phyloP scores from a whole-genome alignment of 2,329 filamentous ascomycete species.

The Ceratocystis destructans region DNA sequence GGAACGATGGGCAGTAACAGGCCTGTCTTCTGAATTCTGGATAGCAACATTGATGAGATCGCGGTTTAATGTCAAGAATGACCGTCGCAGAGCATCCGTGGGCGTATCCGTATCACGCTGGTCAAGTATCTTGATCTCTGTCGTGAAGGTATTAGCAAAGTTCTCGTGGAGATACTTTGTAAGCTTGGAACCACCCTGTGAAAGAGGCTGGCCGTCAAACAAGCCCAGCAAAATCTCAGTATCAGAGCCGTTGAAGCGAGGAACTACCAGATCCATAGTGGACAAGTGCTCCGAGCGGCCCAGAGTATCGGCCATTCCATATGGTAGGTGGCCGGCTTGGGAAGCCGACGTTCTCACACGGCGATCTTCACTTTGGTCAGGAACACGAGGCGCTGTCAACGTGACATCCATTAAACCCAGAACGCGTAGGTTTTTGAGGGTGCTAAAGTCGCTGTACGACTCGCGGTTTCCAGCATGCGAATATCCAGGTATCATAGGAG shows the following conservation, averaged over 20 bases:
- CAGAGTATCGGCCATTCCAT: slow-evolving; percentile 94
- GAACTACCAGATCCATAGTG: slow-evolving; percentile 88
- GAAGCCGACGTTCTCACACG: slow-evolving; percentile 97
- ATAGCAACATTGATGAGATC: slow-evolving; percentile 77
- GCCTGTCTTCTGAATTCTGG: slow-evolving; percentile 64
- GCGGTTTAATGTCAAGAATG: slow-evolving; percentile 85
- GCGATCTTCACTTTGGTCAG: slow-evolving; percentile 87
- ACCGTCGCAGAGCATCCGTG: slow-evolving; percentile 66
- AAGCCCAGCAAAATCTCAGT: slow-evolving; percentile 84
- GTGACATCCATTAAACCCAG: slow-evolving; percentile 97
- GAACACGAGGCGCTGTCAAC: slow-evolving; percentile 83
- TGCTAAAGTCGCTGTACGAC: slow-evolving; percentile 71
- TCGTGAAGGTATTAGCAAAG: slow-evolving; percentile 70
- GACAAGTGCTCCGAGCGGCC: slow-evolving; percentile 90
- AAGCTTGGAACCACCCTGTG: slow-evolving; percentile 82
- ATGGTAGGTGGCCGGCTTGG: slow-evolving; percentile 74
- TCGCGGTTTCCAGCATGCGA: background rate
- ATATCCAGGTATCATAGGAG: slow-evolving; percentile 42
- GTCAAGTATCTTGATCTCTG: slow-evolving; percentile 65
- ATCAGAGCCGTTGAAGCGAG: slow-evolving; percentile 77
- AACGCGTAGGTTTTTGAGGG: slow-evolving; percentile 68
- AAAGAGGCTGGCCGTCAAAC: slow-evolving; percentile 86
- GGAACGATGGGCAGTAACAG: slow-evolving; percentile 52
- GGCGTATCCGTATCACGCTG: slow-evolving; percentile 57
- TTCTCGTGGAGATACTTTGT: slow-evolving; percentile 95